Evolutionary conservation across 768 basidiomycete species (phyloP).

Genomic region (Antrodiella citrinella): DNA sequence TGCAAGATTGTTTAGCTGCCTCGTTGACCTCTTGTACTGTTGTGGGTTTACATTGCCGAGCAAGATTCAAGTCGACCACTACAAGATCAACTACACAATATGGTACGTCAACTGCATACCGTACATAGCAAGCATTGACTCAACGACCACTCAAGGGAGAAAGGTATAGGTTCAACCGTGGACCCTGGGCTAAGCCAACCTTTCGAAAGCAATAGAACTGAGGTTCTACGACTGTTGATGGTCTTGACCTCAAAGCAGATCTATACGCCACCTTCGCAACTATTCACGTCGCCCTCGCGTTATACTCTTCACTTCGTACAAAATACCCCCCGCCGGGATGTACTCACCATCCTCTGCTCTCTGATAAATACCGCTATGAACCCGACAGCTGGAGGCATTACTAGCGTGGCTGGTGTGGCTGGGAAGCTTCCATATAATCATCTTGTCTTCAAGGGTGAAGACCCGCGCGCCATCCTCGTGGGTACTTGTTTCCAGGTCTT

Average conservation of each 20-base stretch:
- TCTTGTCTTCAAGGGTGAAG: conserved; percentile 84
- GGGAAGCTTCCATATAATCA: conserved; percentile 86
- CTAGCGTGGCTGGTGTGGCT: conserved; percentile 58
- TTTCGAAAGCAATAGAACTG: conserved; percentile 76
- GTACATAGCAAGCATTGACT: too few species aligned
- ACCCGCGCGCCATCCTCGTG: conserved; percentile 64
- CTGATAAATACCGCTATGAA: conserved; percentile 84
- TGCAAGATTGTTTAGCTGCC: conserved; percentile 68
- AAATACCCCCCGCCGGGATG: conserved; percentile 65
- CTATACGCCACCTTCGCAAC: conserved; percentile 61
- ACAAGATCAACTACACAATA: conserved; percentile 81
- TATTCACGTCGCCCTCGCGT: conserved; percentile 66
- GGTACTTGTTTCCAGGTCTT: conserved; percentile 72
- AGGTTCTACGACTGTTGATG: conserved; percentile 83
- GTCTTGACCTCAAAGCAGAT: conserved; percentile 88
- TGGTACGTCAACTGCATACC: conserved; percentile 74
- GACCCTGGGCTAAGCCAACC: conserved; percentile 56
- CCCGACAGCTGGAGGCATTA: conserved; percentile 35
- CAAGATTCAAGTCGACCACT: conserved; percentile 66
- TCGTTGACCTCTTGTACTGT: conserved; percentile 86
- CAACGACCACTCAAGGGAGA: conserved; percentile 81
- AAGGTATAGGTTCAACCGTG: conserved; percentile 83
- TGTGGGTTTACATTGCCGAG: conserved; percentile 89
- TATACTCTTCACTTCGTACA: conserved; percentile 77
- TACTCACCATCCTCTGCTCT: conserved; percentile 91